Evolutionary conservation across 1,139 yeast species (phyloP).

Genomic region (Wickerhamomyces sp.): DNA sequence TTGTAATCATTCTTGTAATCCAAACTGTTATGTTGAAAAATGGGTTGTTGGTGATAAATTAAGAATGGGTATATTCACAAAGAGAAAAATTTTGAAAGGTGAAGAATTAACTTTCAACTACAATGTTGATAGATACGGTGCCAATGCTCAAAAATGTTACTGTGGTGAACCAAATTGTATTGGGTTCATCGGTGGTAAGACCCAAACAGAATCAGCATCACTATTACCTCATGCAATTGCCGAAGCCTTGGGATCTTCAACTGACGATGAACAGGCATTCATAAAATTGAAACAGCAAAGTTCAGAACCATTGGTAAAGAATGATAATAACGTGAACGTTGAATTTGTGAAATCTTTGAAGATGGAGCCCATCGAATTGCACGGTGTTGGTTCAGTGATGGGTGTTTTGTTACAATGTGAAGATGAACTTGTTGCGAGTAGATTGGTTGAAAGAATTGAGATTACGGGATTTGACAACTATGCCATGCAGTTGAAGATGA

Average conservation of each 20-base stretch:
- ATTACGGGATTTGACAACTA: constrained; percentile 49
- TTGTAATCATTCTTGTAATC: constrained; percentile 91
- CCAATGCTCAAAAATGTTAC: constrained; percentile 88
- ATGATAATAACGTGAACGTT: constrained; percentile 57
- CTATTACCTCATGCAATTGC: constrained; percentile 77
- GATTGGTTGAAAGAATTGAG: constrained; percentile 63
- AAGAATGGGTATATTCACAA: constrained; percentile 93
- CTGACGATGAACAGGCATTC: constrained; percentile 60
- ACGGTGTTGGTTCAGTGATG: constrained; percentile 78
- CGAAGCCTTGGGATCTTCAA: constrained; percentile 79
- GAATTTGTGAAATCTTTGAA: constrained; percentile 59
- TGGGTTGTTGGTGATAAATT: constrained; percentile 93
- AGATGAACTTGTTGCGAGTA: constrained; percentile 59
- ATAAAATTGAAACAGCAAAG: constrained; percentile 51
- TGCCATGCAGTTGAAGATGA: constrained; percentile 54
- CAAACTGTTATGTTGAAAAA: constrained; percentile 92
- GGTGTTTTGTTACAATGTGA: constrained; percentile 76
- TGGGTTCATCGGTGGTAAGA: constrained; percentile 92
- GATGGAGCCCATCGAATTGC: constrained; percentile 43
- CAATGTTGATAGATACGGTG: constrained; percentile 95
- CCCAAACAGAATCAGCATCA: constrained; percentile 87
- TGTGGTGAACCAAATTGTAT: constrained; percentile 93
- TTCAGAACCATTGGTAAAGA: constrained; percentile 41
- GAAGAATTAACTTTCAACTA: constrained; percentile 96
- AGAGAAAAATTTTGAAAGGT: constrained; percentile 63